Base-by-base conservation (phyloP, 2,329 filamentous ascomycete species). In the Trichoderma aggressivum region DNA sequence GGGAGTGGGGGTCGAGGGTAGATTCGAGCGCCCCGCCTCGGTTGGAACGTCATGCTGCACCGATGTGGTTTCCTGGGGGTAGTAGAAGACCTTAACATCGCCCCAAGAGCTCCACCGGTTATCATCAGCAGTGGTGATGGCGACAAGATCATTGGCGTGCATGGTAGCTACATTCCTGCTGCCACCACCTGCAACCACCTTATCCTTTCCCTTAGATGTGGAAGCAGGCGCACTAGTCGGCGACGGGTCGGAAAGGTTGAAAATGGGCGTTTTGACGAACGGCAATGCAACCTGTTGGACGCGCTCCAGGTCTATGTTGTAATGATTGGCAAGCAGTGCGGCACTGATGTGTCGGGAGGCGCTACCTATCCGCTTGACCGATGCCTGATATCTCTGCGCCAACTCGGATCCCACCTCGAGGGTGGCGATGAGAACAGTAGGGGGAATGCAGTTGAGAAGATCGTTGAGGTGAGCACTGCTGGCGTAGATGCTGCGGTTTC, bases 401-500 rank as follows among this genome's bases (percentile, higher is more conserved):
- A 99, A 86, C 79, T 95, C 92, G 53, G 95, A 90, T 34, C 91
- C 91, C 72, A 99, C 89, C 74, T 92, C 90, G 55, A 99, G 87
- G 10, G 94, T 92, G 34, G 88, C 88, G 77, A 92, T 90, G 68
- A 99, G 86, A 62, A 99, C 86, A 32, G 90, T 88, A 71, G 95
- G 86, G 28, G 92, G 94, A 3, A 93, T 95, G 58, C 92, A 95
- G 81, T 98, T 93, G 72, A 99, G 88, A 53, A 99, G 87, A 78
- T 94, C 91, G 79, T 95, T 96, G 73, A 99, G 84, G 76, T 97
- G 93, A 75, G 91, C 87, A 80, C 95, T 98, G 84, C 96, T 99
- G 72, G 92, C 93, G 80, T 98, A 99, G 76, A 99, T 90, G 83
- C 94, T 98, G 75, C 97, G 88, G 79, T 99, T 99, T 72, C 95